Evolutionary conservation across 2,329 filamentous ascomycete species (phyloP).

Genomic region (Penicillium sclerotigenum): DNA sequence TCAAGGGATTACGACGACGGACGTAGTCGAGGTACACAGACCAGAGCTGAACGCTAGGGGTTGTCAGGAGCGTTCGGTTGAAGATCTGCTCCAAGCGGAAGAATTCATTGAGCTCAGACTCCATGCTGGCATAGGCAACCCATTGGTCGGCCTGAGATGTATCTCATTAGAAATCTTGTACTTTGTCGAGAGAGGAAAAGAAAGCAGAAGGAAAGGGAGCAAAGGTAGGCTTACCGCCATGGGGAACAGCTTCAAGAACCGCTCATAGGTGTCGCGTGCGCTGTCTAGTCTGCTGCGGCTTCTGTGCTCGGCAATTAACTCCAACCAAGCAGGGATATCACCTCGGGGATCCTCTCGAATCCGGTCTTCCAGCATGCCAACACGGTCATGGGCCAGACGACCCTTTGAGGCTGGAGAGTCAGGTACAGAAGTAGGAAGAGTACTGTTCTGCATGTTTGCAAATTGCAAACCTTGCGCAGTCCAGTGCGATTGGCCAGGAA

Average conservation of each 20-base stretch:
- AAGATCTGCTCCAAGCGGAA: conserved; percentile 79
- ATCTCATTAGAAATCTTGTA: conserved; percentile 34
- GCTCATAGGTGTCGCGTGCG: conserved; percentile 73
- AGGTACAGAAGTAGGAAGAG: conserved; percentile 40
- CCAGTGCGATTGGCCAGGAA: conserved; percentile 38
- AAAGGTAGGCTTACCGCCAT: conserved; percentile 66
- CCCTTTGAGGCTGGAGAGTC: conserved; percentile 48
- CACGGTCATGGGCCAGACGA: conserved; percentile 67
- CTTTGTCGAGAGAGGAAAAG: not conserved
- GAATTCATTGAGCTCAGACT: conserved; percentile 81
- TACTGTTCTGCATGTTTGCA: conserved; percentile 36
- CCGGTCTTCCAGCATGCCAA: conserved; percentile 81
- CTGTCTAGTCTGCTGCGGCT: conserved; percentile 79
- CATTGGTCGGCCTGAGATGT: conserved; percentile 75
- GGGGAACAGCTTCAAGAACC: conserved; percentile 85
- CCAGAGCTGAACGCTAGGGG: conserved; percentile 85
- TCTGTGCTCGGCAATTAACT: conserved; percentile 79
- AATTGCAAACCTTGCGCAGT: conserved; percentile 32
- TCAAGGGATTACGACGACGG: conserved; percentile 83
- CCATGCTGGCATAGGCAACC: conserved; percentile 85
- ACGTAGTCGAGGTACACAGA: conserved; percentile 93
- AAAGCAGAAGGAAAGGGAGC: not conserved
- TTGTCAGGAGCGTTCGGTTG: conserved; percentile 69
- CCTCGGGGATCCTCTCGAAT: conserved; percentile 90
- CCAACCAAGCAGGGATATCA: conserved; percentile 87